These are phyloP conservation scores for Jamesozyma spencerorum DNA, from an alignment of 805 yeast genomes.

Conservation along the genomic window DNA sequence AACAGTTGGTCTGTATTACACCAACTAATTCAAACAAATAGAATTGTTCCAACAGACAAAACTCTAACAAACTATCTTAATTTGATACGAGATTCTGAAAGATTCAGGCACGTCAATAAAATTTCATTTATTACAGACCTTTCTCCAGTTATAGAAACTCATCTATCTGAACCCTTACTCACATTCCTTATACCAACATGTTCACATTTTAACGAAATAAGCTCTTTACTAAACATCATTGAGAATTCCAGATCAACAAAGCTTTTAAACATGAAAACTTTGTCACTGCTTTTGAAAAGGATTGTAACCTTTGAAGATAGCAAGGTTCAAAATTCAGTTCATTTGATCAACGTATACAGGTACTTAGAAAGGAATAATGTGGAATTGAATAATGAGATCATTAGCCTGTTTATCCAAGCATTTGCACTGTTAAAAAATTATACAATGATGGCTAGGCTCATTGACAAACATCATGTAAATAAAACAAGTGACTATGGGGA, in stretches of 20 bases:
- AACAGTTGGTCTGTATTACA: not conserved
- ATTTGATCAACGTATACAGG: not conserved
- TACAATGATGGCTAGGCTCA: conserved; percentile 2
- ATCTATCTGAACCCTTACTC: conserved; percentile 10
- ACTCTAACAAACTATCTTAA: not conserved
- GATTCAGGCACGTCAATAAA: conserved; percentile 1
- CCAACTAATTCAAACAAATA: conserved; percentile 5
- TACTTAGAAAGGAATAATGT: not conserved
- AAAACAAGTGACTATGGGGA: not conserved
- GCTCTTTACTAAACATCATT: conserved; percentile 10
- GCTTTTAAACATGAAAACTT: not conserved
- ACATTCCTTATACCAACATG: conserved; percentile 15
- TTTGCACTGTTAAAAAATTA: not conserved
- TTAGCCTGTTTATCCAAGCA: not conserved
- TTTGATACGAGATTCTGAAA: not conserved
- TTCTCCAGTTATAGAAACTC: conserved; percentile 12
- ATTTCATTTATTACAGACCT: conserved; percentile 17
- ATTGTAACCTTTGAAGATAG: not conserved
- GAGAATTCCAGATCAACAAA: not conserved
- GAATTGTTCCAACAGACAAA: conserved; percentile 7
- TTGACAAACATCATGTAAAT: not conserved
- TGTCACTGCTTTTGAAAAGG: not conserved
- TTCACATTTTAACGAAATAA: conserved; percentile 17
- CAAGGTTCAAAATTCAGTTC: not conserved
- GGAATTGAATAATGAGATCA: not conserved